These are phyloP conservation scores for Pleurotus ostreatus DNA, from an alignment of 768 basidiomycete species.

Conservation along the genomic window DNA sequence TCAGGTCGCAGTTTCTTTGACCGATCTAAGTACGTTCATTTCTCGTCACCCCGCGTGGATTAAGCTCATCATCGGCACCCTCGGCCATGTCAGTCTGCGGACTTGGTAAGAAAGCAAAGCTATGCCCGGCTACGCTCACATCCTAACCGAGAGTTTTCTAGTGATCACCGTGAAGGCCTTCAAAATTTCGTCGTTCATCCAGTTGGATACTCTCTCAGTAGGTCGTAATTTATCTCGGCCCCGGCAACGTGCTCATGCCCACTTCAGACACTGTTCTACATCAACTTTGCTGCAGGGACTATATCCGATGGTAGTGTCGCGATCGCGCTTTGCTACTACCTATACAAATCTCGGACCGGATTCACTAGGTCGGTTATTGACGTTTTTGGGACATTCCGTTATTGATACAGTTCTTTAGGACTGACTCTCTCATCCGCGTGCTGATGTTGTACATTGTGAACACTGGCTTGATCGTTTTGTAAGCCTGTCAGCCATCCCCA, in stretches of 20 bases:
- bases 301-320: conserved; percentile 49
- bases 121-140: neutral
- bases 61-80: conserved; percentile 2
- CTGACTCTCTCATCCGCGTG: conserved; percentile 38
- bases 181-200: conserved; percentile 27
- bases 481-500: neutral
- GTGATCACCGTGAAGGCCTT: conserved; percentile 56
- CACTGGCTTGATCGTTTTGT: conserved; percentile 24
- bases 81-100: conserved; percentile 26
- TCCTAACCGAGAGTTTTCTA: conserved; percentile 18
- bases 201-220: conserved; percentile 36
- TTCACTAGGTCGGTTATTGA: conserved; percentile 33
- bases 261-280: conserved; percentile 43
- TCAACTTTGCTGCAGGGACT: conserved; percentile 48
- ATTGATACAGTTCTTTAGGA: conserved; percentile 13
- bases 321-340: conserved; percentile 41
- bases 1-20: conserved; percentile 32
- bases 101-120: conserved; percentile 24
- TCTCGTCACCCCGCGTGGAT: neutral
- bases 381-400: neutral
- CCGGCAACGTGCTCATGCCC: too few relatives aligned
- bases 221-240: conserved; percentile 7
- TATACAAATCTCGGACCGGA: conserved; percentile 48
- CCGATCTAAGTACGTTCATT: conserved; percentile 40
- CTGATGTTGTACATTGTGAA: conserved; percentile 48